These are phyloP conservation scores for Xylaria sp. DNA, from an alignment of 2,329 filamentous ascomycete species.

Conservation along the genomic window DNA sequence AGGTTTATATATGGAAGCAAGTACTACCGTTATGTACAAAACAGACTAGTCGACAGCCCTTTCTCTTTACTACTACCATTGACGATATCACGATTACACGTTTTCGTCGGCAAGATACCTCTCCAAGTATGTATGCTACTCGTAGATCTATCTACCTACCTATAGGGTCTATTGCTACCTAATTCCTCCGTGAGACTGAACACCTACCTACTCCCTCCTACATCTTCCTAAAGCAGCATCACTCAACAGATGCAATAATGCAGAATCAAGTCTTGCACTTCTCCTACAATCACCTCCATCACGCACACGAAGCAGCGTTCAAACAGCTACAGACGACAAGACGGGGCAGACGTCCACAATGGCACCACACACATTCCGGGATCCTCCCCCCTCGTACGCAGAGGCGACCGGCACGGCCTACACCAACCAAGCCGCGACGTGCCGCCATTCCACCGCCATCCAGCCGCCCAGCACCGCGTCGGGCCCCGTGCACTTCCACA, in stretches of 20 bases:
- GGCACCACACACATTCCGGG: not conserved
- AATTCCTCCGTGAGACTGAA: too few species aligned
- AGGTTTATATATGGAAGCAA: too few species aligned
- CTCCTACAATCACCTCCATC: slow-evolving; percentile 5
- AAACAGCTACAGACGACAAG: not conserved
- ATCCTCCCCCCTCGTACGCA: slow-evolving; percentile 24
- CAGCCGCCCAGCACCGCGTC: not conserved
- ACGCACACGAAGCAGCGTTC: not conserved
- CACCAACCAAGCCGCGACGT: too few species aligned
- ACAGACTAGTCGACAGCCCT: too few species aligned
- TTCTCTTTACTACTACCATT: too few species aligned
- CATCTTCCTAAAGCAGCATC: slow-evolving; percentile 1
- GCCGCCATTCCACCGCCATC: not conserved
- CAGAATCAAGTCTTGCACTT: slow-evolving; percentile 11
- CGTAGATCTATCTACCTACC: too few species aligned
- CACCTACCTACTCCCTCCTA: not conserved
- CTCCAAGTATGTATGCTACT: too few species aligned
- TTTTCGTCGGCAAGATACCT: too few species aligned
- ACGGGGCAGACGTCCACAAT: not conserved
- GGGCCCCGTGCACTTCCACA: not conserved
- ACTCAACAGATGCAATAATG: not conserved
- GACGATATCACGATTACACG: too few species aligned
- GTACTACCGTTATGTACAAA: too few species aligned
- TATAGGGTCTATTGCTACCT: too few species aligned
- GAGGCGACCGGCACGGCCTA: slow-evolving; percentile 11